Conservation (phyloP, 1,284 basidiomycete species). For the Gomphus sp. region DNA sequence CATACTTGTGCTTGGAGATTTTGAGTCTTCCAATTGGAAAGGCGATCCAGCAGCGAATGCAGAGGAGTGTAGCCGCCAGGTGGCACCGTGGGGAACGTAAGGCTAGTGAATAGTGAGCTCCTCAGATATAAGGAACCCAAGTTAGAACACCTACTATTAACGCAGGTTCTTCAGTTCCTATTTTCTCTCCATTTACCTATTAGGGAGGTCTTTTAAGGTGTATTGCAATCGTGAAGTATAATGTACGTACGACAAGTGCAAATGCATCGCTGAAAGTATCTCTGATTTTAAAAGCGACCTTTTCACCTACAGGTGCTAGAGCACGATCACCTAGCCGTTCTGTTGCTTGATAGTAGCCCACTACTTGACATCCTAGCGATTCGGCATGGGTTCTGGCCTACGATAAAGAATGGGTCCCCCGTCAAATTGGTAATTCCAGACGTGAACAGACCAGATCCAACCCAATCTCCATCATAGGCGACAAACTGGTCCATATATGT, state of each 20-base stretch:
- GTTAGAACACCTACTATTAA: conserved; percentile 34
- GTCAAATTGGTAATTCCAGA: not conserved
- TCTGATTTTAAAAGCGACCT: conserved; percentile 42
- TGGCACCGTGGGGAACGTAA: conserved; percentile 30
- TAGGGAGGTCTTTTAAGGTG: not conserved
- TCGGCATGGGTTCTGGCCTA: conserved; percentile 51
- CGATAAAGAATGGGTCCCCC: not conserved
- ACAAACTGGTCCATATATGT: conserved; percentile 71
- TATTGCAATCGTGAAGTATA: not conserved
- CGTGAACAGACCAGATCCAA: conserved; percentile 52
- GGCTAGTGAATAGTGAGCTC: conserved; percentile 26
- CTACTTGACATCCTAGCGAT: conserved; percentile 36
- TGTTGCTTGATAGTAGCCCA: conserved; percentile 68
- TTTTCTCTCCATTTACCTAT: conserved; percentile 48
- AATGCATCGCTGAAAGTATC: conserved; percentile 44
- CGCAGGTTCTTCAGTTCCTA: conserved; percentile 41
- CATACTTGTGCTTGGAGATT: conserved; percentile 36
- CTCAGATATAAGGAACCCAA: not conserved
- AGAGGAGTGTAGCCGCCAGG: conserved; percentile 33
- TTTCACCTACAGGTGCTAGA: conserved; percentile 56
- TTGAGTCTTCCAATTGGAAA: conserved; percentile 35
- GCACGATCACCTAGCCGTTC: conserved; percentile 48
- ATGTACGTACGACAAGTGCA: conserved; percentile 48
- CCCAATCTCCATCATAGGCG: conserved; percentile 74
- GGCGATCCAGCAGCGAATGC: conserved; percentile 36